phyloP scores from a whole-genome alignment of 2,329 filamentous ascomycete species.

The Kalmusia sp. region DNA sequence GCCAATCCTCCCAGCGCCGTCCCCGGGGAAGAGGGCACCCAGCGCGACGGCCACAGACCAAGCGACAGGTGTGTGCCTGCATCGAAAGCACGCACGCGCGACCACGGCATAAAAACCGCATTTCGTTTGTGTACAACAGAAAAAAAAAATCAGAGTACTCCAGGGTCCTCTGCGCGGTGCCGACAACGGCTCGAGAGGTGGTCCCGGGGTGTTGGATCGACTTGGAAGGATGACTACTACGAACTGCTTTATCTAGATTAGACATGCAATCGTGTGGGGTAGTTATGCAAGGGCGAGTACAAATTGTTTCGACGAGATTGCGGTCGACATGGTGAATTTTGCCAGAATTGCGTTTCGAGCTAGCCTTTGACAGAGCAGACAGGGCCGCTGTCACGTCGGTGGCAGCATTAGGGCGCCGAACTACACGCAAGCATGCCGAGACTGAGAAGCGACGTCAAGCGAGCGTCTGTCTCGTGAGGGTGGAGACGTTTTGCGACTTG shows the following conservation, averaged over 20 bases:
- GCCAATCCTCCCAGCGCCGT: conserved; percentile 1
- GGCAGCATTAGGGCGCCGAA: conserved; percentile 7
- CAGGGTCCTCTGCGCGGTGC: conserved; percentile 17
- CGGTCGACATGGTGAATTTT: conserved; percentile 11
- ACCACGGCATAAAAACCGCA: conserved; percentile 37
- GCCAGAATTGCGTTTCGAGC: conserved; percentile 9
- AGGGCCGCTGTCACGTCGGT: conserved; percentile 20
- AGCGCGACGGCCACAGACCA: conserved; percentile 30
- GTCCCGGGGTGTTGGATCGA: conserved; percentile 28
- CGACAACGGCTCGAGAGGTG: conserved; percentile 33
- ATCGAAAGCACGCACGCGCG: conserved; percentile 1
- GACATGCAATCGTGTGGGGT: conserved; percentile 23
- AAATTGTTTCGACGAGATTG: conserved; percentile 5
- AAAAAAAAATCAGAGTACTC: conserved; percentile 4
- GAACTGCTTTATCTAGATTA: conserved; percentile 37
- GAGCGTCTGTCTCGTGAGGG: conserved; percentile 22
- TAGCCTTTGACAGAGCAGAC: conserved; percentile 7
- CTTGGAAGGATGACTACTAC: conserved; percentile 16
- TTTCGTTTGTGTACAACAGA: conserved; percentile 36
- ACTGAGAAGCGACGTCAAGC: conserved; percentile 4
- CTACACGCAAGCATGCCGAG: conserved; percentile 10
- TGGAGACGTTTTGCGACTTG: conserved; percentile 14
- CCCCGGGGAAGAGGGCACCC: conserved; percentile 19
- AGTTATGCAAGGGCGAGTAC: conserved; percentile 9
- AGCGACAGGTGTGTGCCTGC: conserved; percentile 26